phyloP scores from a whole-genome alignment of 805 yeast genomes.

The Suhomyces faveliae region DNA sequence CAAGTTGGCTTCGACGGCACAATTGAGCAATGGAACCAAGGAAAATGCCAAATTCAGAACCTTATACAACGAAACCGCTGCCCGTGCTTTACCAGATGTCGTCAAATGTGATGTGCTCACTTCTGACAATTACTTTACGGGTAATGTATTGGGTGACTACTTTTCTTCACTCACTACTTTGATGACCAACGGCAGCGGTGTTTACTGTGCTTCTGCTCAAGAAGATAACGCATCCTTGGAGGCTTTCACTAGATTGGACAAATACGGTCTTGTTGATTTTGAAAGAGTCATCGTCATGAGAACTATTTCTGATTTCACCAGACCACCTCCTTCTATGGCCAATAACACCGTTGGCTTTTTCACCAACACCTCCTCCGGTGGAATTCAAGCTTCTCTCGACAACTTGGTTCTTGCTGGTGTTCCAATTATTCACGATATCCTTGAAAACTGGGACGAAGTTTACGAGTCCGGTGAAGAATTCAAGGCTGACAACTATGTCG shows the following conservation, averaged over 20 bases:
- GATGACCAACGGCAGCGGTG: constrained; percentile 58
- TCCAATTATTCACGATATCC: constrained; percentile 54
- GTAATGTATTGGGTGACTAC: constrained; percentile 49
- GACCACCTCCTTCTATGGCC: constrained; percentile 47
- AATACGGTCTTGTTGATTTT: constrained; percentile 55
- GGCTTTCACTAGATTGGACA: constrained; percentile 53
- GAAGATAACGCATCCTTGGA: constrained; percentile 69
- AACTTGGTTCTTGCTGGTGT: constrained; percentile 55
- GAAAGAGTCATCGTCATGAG: constrained; percentile 59
- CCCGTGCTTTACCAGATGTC: constrained; percentile 46
- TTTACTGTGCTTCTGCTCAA: constrained; percentile 61
- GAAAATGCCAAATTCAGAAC: constrained; percentile 46
- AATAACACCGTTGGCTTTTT: constrained; percentile 51
- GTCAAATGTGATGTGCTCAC: constrained; percentile 60
- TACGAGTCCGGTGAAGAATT: constrained; percentile 33
- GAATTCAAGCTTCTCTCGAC: constrained; percentile 45
- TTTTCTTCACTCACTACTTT: constrained; percentile 47
- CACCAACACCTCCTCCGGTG: constrained; percentile 50
- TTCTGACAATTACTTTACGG: constrained; percentile 60
- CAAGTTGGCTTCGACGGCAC: constrained; percentile 46
- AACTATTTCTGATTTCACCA: constrained; percentile 58
- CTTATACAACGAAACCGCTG: constrained; percentile 48
- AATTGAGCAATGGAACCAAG: constrained; percentile 45
- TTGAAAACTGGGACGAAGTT: constrained; percentile 47
- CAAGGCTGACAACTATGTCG: constrained; percentile 53